Conservation (phyloP, 495 filamentous ascomycete genomes). For the Penicillium subrubescens region DNA sequence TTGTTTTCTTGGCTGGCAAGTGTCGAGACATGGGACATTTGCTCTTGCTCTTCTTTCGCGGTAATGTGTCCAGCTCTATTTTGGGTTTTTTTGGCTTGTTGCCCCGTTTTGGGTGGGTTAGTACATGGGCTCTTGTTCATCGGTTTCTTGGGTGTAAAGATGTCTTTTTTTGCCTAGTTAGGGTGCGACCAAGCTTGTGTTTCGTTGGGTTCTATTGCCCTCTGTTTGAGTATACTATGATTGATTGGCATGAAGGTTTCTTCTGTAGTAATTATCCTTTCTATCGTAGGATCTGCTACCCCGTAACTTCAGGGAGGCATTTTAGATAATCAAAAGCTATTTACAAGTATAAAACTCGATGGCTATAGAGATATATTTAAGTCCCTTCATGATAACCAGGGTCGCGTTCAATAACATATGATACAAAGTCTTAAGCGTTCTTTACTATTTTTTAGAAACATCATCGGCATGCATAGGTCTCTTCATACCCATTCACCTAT, state of each 20-base stretch:
- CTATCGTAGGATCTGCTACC: not conserved
- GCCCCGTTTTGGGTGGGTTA: not conserved
- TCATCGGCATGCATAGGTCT: no score
- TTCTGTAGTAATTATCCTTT: not conserved
- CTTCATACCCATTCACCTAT: not conserved
- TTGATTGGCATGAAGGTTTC: not conserved
- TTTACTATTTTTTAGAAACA: not conserved
- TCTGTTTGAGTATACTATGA: not conserved
- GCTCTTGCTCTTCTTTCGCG: not conserved
- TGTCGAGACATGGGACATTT: not conserved
- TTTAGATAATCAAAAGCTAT: no score
- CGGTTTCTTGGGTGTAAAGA: not conserved
- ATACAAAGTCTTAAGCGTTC: not conserved
- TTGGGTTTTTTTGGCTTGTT: not conserved
- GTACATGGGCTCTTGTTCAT: not conserved
- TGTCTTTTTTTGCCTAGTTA: not conserved
- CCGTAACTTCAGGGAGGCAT: not conserved
- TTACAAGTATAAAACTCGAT: no score
- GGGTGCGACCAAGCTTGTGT: not conserved
- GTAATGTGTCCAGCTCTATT: not conserved
- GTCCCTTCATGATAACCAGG: no score
- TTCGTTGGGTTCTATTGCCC: not conserved
- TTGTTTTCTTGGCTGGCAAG: not conserved
- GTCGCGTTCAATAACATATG: not conserved
- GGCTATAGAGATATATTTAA: no score